Conservation (phyloP, 2,329 filamentous ascomycete species). For the Claviceps purpurea region DNA sequence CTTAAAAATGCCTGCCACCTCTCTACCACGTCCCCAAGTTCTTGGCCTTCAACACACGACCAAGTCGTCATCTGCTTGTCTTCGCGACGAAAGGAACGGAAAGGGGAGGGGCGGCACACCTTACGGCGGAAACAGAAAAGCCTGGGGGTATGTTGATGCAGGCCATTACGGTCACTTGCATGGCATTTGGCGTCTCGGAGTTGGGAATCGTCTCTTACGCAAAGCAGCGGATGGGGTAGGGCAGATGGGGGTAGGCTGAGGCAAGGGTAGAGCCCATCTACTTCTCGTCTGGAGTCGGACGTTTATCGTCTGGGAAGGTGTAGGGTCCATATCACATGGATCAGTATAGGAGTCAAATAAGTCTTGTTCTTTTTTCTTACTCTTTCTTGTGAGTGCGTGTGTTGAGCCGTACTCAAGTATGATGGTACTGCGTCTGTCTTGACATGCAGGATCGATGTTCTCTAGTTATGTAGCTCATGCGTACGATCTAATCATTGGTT, state of each 20-base stretch:
- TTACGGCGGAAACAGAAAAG: background rate
- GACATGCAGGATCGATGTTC: background rate
- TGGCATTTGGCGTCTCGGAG: constrained; percentile 28
- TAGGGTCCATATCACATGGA: background rate
- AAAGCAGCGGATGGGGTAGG: background rate
- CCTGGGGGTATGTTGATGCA: constrained; percentile 12
- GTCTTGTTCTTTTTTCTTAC: background rate
- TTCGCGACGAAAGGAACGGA: background rate
- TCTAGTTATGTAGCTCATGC: too few relatives aligned
- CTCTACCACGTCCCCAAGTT: background rate
- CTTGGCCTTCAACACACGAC: background rate
- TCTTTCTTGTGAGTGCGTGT: too few relatives aligned
- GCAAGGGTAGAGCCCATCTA: background rate
- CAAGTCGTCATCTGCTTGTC: background rate
- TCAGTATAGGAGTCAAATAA: background rate
- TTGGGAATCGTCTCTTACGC: constrained; percentile 16
- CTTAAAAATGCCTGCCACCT: background rate
- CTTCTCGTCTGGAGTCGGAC: background rate
- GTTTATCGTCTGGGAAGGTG: background rate
- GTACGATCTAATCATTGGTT: too few relatives aligned
- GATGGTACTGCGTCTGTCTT: background rate
- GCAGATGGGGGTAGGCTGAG: background rate
- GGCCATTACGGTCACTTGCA: constrained; percentile 20
- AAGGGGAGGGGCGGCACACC: background rate
- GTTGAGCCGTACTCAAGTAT: too few relatives aligned